These are phyloP conservation scores for Fusarium abutilonis DNA, from an alignment of 2,329 filamentous ascomycete genomes.

Conservation along the genomic window DNA sequence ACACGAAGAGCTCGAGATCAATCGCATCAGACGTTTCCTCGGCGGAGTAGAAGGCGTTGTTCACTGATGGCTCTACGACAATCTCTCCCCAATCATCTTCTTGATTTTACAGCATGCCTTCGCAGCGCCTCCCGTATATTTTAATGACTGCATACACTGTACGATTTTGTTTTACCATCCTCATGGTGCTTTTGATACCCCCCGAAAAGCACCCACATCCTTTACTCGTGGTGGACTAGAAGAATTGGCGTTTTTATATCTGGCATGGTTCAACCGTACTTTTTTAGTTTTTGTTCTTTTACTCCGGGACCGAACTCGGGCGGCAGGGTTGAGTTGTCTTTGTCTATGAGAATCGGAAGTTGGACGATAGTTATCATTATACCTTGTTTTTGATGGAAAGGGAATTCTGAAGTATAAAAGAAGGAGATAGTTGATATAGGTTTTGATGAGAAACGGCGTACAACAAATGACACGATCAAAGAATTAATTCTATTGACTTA, in stretches of 20 bases:
- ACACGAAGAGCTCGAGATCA: constrained; percentile 77
- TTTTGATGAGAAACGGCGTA: constrained; percentile 30
- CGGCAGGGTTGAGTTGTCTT: not conserved
- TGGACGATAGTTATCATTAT: constrained; percentile 20
- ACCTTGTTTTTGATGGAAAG: constrained; percentile 1
- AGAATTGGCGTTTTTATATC: constrained; percentile 30
- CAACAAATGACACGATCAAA: constrained; percentile 27
- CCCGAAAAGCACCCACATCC: constrained; percentile 31
- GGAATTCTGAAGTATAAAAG: constrained; percentile 7
- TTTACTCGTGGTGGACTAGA: constrained; percentile 37
- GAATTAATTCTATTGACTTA: constrained; percentile 17
- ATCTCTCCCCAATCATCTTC: not conserved
- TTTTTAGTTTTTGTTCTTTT: constrained; percentile 11
- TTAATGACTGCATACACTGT: constrained; percentile 38
- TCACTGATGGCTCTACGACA: constrained; percentile 47
- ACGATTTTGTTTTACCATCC: constrained; percentile 31
- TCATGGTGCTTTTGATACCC: constrained; percentile 44
- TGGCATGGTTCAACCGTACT: constrained; percentile 1
- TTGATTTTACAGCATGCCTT: constrained; percentile 2
- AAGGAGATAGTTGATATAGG: constrained; percentile 5
- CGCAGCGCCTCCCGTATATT: constrained; percentile 13
- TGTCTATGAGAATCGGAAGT: constrained; percentile 25
- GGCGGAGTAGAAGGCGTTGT: constrained; percentile 76
- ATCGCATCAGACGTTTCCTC: constrained; percentile 80
- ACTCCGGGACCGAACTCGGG: not conserved